Evolutionary conservation across 2,329 filamentous ascomycete genomes (phyloP).

Genomic region (Xylaria sp.): DNA sequence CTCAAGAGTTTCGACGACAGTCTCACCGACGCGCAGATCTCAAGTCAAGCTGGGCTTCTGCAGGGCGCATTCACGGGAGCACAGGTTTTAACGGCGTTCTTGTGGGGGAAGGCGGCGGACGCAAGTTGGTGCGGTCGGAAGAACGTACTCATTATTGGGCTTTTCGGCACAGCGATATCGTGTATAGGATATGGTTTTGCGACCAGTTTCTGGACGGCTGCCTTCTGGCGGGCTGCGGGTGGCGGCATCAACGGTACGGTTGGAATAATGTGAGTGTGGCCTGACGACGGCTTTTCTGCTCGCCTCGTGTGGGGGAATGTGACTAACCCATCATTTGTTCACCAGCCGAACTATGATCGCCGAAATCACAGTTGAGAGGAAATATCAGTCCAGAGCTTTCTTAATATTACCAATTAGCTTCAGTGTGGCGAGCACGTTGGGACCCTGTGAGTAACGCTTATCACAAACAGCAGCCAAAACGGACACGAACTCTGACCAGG

Average conservation of each 20-base stretch:
- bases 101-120: constrained; percentile 76
- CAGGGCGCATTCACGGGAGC: constrained; percentile 78
- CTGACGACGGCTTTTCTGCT: neutral
- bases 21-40: constrained; percentile 65
- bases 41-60: constrained; percentile 75
- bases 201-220: constrained; percentile 70
- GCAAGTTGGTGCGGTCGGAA: constrained; percentile 72
- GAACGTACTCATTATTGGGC: constrained; percentile 74
- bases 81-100: constrained; percentile 77
- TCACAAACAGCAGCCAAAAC: constrained; percentile 1
- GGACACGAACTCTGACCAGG: constrained; percentile 26
- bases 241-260: constrained; percentile 66
- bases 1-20: constrained; percentile 72
- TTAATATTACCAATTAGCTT: constrained; percentile 61
- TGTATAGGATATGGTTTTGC: constrained; percentile 80
- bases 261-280: constrained; percentile 58
- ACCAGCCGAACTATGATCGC: constrained; percentile 60
- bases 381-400: constrained; percentile 61
- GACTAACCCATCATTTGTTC: constrained; percentile 10
- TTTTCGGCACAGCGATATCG: constrained; percentile 74
- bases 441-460: constrained; percentile 53
- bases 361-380: constrained; percentile 61
- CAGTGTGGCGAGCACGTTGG: constrained; percentile 59
- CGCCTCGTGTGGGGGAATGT: neutral
- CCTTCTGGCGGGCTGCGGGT: constrained; percentile 73